Evolutionary conservation across 805 yeast genomes (phyloP).

Genomic region (Yarrowia sp.): DNA sequence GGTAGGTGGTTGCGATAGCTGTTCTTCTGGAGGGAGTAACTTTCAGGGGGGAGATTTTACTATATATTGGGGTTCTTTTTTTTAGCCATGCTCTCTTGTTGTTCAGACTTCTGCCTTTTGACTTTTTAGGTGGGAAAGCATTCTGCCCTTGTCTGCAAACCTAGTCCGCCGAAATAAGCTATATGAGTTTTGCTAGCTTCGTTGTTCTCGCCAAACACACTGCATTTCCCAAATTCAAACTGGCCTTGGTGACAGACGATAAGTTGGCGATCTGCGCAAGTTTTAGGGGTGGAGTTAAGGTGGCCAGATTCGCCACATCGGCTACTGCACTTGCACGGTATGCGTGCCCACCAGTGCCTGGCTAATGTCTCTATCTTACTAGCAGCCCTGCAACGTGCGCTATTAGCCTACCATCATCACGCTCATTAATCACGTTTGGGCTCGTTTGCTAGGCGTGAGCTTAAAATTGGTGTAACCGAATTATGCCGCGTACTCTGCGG

Average conservation of each 20-base stretch:
- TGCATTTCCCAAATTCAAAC: constrained; percentile 14
- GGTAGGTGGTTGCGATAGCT: constrained; percentile 7
- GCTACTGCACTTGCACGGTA: too few species aligned
- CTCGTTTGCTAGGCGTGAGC: neutral
- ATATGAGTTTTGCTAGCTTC: constrained; percentile 6
- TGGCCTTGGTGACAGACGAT: constrained; percentile 16
- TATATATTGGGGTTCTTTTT: constrained; percentile 23
- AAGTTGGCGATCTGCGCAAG: constrained; percentile 22
- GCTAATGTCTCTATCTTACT: neutral
- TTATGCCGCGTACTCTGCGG: constrained; percentile 29
- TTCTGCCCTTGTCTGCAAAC: constrained; percentile 6
- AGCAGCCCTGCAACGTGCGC: neutral
- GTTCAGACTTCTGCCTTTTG: constrained; percentile 21
- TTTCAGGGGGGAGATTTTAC: constrained; percentile 16
- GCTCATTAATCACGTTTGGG: constrained; percentile 6
- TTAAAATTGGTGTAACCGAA: constrained; percentile 10
- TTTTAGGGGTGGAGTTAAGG: neutral
- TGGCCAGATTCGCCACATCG: neutral
- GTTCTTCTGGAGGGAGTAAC: neutral
- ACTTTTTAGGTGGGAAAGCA: neutral
- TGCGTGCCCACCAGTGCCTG: neutral
- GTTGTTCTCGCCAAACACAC: constrained; percentile 12
- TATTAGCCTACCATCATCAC: neutral
- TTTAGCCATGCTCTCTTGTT: constrained; percentile 16
- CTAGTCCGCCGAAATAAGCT: neutral